Conservation (phyloP, 768 basidiomycete species). For the Gloeopeniophorella convolvens region DNA sequence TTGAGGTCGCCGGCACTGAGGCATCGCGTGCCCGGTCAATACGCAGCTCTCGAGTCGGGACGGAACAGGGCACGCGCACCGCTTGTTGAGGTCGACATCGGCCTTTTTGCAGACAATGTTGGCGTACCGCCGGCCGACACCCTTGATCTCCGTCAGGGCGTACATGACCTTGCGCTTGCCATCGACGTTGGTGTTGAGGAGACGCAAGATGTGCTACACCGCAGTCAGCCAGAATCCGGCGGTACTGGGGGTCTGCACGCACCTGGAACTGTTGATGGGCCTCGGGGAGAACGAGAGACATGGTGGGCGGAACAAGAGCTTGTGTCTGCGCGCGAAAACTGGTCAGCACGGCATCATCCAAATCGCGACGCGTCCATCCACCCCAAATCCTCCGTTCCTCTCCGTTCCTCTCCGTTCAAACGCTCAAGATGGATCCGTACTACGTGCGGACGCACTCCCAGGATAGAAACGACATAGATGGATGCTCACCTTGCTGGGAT, state of each 20-base stretch:
- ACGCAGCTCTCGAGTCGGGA: not conserved
- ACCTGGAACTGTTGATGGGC: slow-evolving; percentile 95
- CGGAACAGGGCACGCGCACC: slow-evolving; percentile 46
- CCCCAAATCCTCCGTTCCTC: not conserved
- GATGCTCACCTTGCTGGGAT: slow-evolving; percentile 11
- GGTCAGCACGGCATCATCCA: slow-evolving; percentile 17
- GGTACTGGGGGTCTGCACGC: slow-evolving; percentile 18
- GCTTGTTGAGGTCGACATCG: slow-evolving; percentile 97
- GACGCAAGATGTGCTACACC: slow-evolving; percentile 92
- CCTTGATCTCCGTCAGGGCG: slow-evolving; percentile 99
- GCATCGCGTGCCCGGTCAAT: not conserved
- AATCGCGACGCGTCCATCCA: slow-evolving; percentile 15
- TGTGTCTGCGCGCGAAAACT: not conserved
- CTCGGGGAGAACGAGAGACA: slow-evolving; percentile 98
- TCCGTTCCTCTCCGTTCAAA: not conserved
- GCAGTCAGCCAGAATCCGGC: not conserved
- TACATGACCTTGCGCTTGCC: slow-evolving; percentile 99
- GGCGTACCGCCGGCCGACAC: slow-evolving; percentile 97
- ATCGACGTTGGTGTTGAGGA: slow-evolving; percentile 99
- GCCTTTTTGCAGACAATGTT: slow-evolving; percentile 99
- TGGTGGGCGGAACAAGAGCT: slow-evolving; percentile 31
- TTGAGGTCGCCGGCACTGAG: slow-evolving; percentile 95
- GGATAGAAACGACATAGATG: not conserved
- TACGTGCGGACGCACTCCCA: not conserved
- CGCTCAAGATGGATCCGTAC: not conserved